Conservation (phyloP, 2,329 filamentous ascomycete genomes). For the Colletotrichum spinosum region DNA sequence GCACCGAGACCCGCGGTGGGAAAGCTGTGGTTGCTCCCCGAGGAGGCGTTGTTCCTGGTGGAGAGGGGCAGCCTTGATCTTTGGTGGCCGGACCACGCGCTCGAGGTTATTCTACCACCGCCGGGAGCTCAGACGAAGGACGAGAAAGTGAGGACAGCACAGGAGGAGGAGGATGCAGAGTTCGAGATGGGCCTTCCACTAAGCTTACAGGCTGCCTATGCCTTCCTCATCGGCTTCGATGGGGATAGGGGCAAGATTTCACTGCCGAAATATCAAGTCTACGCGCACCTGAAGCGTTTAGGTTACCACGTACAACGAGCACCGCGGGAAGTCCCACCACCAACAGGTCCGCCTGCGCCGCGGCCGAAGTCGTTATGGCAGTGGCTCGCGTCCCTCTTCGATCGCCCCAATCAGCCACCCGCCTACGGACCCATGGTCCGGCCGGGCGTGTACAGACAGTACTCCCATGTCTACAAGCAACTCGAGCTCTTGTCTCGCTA, state of each 20-base stretch:
- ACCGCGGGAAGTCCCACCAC: slow-evolving; percentile 46
- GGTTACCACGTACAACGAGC: slow-evolving; percentile 87
- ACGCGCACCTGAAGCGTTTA: slow-evolving; percentile 82
- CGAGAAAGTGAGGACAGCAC: slow-evolving; percentile 36
- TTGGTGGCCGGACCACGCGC: slow-evolving; percentile 77
- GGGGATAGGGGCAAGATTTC: slow-evolving; percentile 69
- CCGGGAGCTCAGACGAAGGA: slow-evolving; percentile 41
- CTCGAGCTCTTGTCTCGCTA: slow-evolving; percentile 80
- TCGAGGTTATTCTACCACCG: slow-evolving; percentile 61
- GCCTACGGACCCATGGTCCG: slow-evolving; percentile 69
- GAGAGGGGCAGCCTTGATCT: slow-evolving; percentile 90
- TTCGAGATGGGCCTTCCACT: slow-evolving; percentile 80
- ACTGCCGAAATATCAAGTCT: slow-evolving; percentile 89
- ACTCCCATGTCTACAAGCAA: slow-evolving; percentile 79
- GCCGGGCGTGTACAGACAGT: slow-evolving; percentile 74
- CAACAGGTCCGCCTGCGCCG: slow-evolving; percentile 10
- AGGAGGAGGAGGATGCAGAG: slow-evolving; percentile 54
- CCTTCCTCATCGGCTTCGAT: slow-evolving; percentile 81
- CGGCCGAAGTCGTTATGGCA: slow-evolving; percentile 56
- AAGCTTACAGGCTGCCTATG: slow-evolving; percentile 91
- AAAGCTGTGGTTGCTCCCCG: slow-evolving; percentile 85
- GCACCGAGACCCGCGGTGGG: slow-evolving; percentile 65
- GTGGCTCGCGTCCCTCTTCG: slow-evolving; percentile 65
- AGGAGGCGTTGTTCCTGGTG: slow-evolving; percentile 90
- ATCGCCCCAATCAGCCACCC: slow-evolving; percentile 42